Base-by-base conservation (phyloP, 1,284 basidiomycete species). In the Ganoderma lingzhi region DNA sequence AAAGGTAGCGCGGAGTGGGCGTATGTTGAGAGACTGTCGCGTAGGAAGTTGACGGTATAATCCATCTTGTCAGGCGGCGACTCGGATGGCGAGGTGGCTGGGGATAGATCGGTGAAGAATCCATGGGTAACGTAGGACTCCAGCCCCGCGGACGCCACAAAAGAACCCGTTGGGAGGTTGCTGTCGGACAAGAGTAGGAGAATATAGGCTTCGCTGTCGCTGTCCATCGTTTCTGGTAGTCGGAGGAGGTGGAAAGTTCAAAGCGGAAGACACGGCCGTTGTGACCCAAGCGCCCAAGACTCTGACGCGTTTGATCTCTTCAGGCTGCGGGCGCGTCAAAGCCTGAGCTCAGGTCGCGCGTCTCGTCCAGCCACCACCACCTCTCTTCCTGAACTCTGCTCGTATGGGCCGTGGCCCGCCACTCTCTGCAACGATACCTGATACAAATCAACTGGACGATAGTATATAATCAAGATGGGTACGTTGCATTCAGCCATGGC, bases 101-200 rank as follows among this genome's bases (percentile, higher is more conserved):
- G 28, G 35, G 61, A 14, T 39, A 62, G 67, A 45, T 65, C 71
- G 15, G 80, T 76, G 45, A 90, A 81, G 75, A 97, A 93, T 0
- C 96, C 97, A 80, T 99, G 97, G 48, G 94, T 92, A 42, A 89
- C 82, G 78, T 92, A 97, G 0, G 96, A 96, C 78, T 99, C 97
- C 66, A 99, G 87, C 0, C 97, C 97, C 1, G 95, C 90, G 0
- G 96, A 97, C 0, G 96, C 94, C 64, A 97, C 94, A 77, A 97
- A 97, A 0, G 96, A 92, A 41, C 96, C 96, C 8, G 74, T 75
- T 12, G 96, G 96, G 1, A 96, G 87, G 77, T 94, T 96, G 69
- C 91, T 90, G 80, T 95, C 94, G 0, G 93, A 86, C 59, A 95
- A 86, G 44, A 95, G 84, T 56, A 95, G 86, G 53, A 94, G 83